Evolutionary conservation across 1,284 basidiomycete genomes (phyloP).

Genomic region (Cryptococcus sp.): DNA sequence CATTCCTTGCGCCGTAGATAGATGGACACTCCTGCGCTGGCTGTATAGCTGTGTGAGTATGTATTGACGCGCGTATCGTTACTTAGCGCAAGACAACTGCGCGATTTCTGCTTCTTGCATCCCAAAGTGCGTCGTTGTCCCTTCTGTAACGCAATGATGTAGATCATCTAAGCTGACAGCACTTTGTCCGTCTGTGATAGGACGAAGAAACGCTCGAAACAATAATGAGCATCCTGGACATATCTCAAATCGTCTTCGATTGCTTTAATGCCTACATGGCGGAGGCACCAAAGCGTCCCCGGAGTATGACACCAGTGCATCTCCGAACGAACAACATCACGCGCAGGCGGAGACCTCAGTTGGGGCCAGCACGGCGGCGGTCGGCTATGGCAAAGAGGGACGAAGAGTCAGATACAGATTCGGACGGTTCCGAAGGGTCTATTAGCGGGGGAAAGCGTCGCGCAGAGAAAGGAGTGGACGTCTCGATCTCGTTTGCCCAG

Average conservation of each 20-base stretch:
- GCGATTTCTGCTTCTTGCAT: slow-evolving; percentile 68
- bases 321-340: slow-evolving; percentile 9
- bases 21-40: not conserved
- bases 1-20: not conserved
- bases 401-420: slow-evolving; percentile 48
- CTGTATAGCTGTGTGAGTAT: not conserved
- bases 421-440: slow-evolving; percentile 58
- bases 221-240: slow-evolving; percentile 70
- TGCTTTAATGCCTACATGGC: slow-evolving; percentile 65
- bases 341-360: slow-evolving; percentile 57
- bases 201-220: slow-evolving; percentile 65
- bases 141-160: not conserved
- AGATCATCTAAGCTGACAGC: too few relatives aligned
- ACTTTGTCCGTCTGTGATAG: slow-evolving; percentile 45
- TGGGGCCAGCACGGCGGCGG: slow-evolving; percentile 60
- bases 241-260: slow-evolving; percentile 68
- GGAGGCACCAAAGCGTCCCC: not conserved
- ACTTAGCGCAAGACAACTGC: slow-evolving; percentile 64
- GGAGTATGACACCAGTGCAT: not conserved
- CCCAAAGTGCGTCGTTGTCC: slow-evolving; percentile 58
- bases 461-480: slow-evolving; percentile 22
- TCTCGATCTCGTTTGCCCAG: slow-evolving; percentile 47
- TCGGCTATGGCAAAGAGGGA: slow-evolving; percentile 47
- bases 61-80: not conserved
- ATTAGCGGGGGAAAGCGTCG: too few relatives aligned